These are phyloP conservation scores for Lyophyllum decastes DNA, from an alignment of 768 basidiomycete species.

Conservation along the genomic window DNA sequence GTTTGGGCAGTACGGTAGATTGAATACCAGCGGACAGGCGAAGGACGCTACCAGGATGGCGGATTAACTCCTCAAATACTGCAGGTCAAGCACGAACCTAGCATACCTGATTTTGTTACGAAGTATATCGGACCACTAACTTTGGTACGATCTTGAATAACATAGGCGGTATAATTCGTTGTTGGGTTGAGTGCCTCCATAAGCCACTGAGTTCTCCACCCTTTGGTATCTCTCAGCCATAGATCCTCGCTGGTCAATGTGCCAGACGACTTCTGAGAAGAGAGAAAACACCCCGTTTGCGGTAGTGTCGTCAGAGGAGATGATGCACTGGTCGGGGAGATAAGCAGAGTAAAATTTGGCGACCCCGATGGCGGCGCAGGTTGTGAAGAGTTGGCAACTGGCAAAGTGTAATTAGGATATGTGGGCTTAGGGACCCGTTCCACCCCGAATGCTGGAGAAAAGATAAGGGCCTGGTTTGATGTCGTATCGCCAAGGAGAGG, in stretches of 20 bases:
- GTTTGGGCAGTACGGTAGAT: slow-evolving; percentile 74
- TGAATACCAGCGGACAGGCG: slow-evolving; percentile 67
- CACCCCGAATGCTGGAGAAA: slow-evolving; percentile 57
- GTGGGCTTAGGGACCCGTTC: slow-evolving; percentile 35
- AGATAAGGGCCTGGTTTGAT: slow-evolving; percentile 68
- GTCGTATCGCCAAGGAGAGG: slow-evolving; percentile 78
- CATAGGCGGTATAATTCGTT: slow-evolving; percentile 82
- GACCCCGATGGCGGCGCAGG: slow-evolving; percentile 41
- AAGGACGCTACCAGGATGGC: slow-evolving; percentile 50
- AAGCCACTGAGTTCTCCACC: slow-evolving; percentile 73
- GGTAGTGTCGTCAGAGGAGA: slow-evolving; percentile 41
- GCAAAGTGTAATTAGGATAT: slow-evolving; percentile 80
- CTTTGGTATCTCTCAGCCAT: slow-evolving; percentile 58
- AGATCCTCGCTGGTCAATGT: slow-evolving; percentile 43
- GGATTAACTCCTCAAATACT: not conserved
- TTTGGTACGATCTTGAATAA: slow-evolving; percentile 53
- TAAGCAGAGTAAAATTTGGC: slow-evolving; percentile 55
- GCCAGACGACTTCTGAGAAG: slow-evolving; percentile 36
- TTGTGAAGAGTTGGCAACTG: slow-evolving; percentile 50
- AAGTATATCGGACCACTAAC: slow-evolving; percentile 73
- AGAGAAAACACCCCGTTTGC: slow-evolving; percentile 64
- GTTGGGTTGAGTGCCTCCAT: slow-evolving; percentile 55
- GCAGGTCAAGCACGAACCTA: not conserved
- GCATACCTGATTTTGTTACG: slow-evolving; percentile 70
- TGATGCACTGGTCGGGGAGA: slow-evolving; percentile 49